Base-by-base conservation (phyloP, 192 early-diverging fungal genomes). In the Powellomyces hirtus region DNA sequence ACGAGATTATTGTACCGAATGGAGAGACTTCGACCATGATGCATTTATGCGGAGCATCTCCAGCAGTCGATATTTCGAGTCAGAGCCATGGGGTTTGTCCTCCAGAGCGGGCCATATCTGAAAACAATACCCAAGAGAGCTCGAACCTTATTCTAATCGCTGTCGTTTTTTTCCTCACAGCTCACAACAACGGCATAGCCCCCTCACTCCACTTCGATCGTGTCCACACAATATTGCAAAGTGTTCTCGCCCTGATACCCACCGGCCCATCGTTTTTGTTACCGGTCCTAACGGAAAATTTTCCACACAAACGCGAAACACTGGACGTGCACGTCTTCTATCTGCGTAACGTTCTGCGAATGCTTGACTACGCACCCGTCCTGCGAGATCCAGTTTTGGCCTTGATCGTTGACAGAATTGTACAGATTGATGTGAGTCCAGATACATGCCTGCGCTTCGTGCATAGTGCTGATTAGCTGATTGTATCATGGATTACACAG, bases 361-460 rank as follows among this genome's bases (percentile, higher is more conserved):
- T 94, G 10, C 56, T 91, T 0, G 87, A 90, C 8, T 98, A 98
- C 70, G 88, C 89, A 4, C 85, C 85, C 0, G 82, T 86, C 0
- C 71, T 97, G 26, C 77, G 89, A 31, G 76, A 81, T 45, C 85
- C 91, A 56, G 72, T 96, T 22, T 78, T 96, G 26, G 74, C 79
- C 22, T 75, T 97, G 20, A 79, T 91, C 1, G 75, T 98, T 26
- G 93, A 97, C 40, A 79, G 87, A n/a, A 79, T 93, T 5, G 84
- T 96, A 6, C 89, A 94, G 59, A 88, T 98, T 42, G 96, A 98
- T 72, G 95, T 91, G 56, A 62, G 70, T 65, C 26, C 4, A n/a
- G n/a, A n/a, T 38, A n/a, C n/a, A n/a, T n/a, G n/a, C n/a, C n/a
- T n/a, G n/a, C n/a, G n/a, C n/a, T n/a, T n/a, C n/a, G n/a, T n/a